Evolutionary conservation across 2,329 filamentous ascomycete genomes (phyloP).

Genomic region (Aspergillus cejpii): DNA sequence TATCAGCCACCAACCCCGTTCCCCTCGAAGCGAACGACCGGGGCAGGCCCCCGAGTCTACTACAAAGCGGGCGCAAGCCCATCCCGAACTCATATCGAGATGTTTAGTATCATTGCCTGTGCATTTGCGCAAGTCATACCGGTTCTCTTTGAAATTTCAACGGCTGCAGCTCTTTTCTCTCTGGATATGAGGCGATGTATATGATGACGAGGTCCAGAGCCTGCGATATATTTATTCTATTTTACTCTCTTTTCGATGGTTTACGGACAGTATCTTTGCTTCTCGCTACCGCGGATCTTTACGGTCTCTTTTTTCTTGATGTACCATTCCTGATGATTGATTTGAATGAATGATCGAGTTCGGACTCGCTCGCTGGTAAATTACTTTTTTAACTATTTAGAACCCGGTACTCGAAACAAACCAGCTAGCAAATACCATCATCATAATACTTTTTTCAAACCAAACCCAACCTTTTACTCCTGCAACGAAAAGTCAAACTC

Average conservation of each 20-base stretch:
- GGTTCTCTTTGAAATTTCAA: not conserved
- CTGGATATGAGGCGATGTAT: not conserved
- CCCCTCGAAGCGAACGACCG: constrained; percentile 17
- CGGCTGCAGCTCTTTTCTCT: too few species aligned
- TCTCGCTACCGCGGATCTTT: not conserved
- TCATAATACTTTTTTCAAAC: too few species aligned
- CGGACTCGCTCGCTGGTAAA: not conserved
- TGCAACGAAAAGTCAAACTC: constrained; percentile 73
- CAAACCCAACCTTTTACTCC: constrained; percentile 12
- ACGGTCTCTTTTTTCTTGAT: not conserved
- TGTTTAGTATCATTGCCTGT: constrained; percentile 24
- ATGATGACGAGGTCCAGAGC: too few species aligned
- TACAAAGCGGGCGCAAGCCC: constrained; percentile 37
- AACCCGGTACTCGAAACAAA: too few species aligned
- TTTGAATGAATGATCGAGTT: not conserved
- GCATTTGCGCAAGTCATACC: not conserved
- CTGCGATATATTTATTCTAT: too few species aligned
- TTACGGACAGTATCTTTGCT: too few species aligned
- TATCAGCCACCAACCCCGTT: constrained; percentile 16
- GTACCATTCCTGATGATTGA: not conserved
- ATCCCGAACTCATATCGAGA: constrained; percentile 31
- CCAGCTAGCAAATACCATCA: too few species aligned
- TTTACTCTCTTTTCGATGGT: too few species aligned
- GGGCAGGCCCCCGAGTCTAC: constrained; percentile 36
- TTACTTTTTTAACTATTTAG: too few species aligned